Percentiles rank a stretch among this genome's conserved stretches.
phyloP scores from a whole-genome alignment of 1,284 basidiomycete species.

The Apiotrichum gamsii region DNA sequence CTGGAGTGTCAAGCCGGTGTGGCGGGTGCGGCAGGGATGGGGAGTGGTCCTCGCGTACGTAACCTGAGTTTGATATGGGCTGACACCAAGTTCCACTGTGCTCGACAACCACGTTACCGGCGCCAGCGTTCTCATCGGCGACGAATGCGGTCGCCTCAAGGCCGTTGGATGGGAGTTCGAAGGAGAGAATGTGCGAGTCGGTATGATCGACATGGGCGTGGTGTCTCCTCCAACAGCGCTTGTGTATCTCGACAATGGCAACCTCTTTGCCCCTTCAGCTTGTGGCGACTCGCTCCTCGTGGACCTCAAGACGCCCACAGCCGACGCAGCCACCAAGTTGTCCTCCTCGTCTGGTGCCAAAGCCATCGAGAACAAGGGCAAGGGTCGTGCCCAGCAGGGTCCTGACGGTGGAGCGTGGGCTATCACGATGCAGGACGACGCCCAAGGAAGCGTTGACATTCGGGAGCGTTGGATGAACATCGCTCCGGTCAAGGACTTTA shows the following conservation, averaged over 20 bases:
- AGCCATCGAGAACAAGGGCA: slow-evolving; percentile 23
- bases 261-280: slow-evolving; percentile 77
- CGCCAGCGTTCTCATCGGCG: slow-evolving; percentile 63
- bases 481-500: slow-evolving; percentile 81
- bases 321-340: no score
- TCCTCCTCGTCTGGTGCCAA: not conserved
- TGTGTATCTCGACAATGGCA: slow-evolving; percentile 66
- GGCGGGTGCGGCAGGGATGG: slow-evolving; percentile 44
- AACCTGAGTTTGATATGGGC: slow-evolving; percentile 32
- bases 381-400: slow-evolving; percentile 33
- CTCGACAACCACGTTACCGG: slow-evolving; percentile 17
- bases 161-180: slow-evolving; percentile 57
- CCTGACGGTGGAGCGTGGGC: slow-evolving; percentile 46
- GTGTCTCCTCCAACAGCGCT: slow-evolving; percentile 68
- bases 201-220: slow-evolving; percentile 67
- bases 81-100: slow-evolving; percentile 49
- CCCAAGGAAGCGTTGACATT: slow-evolving; percentile 50
- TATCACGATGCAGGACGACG: slow-evolving; percentile 27
- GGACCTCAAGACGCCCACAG: slow-evolving; percentile 29
- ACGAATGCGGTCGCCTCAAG: slow-evolving; percentile 66
- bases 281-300: slow-evolving; percentile 74
- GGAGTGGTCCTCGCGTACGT: slow-evolving; percentile 43
- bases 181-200: slow-evolving; percentile 50
- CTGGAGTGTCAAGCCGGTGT: slow-evolving; percentile 34
- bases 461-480: slow-evolving; percentile 69